These are phyloP conservation scores for Auxenochlorella pyrenoidosa DNA, from an alignment of 139 green algal species.

Conservation along the genomic window DNA sequence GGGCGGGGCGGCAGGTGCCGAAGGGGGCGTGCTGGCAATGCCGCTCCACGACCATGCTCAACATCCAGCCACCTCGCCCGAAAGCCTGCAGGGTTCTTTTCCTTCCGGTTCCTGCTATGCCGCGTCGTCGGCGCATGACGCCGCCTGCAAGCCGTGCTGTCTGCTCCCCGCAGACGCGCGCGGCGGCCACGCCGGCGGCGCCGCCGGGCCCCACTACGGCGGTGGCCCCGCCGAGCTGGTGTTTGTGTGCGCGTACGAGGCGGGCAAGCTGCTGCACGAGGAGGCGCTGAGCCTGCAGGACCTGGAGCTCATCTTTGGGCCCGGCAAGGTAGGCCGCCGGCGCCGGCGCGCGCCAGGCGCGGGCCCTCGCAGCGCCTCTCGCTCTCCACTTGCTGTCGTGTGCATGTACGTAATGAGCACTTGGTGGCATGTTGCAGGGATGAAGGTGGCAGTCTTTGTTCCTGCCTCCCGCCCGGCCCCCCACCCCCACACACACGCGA, in stretches of 20 bases:
- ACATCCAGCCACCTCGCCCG: not conserved
- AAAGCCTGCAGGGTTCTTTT: not conserved
- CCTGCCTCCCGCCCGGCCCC: too few species aligned
- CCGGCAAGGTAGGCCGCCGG: not conserved
- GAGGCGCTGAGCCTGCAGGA: conserved; percentile 48
- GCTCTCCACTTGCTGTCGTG: too few species aligned
- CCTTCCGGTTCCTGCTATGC: not conserved
- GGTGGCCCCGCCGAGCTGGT: not conserved
- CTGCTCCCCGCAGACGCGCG: not conserved
- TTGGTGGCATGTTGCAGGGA: too few species aligned
- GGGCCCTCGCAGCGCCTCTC: too few species aligned
- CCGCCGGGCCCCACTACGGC: not conserved
- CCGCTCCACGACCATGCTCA: not conserved
- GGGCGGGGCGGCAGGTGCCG: too few species aligned
- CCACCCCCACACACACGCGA: too few species aligned
- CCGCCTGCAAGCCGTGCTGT: too few species aligned
- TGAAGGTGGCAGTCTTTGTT: too few species aligned
- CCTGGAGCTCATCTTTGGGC: conserved; percentile 43
- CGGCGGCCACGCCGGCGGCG: not conserved
- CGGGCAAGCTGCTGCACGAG: conserved; percentile 58
- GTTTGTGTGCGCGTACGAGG: conserved; percentile 59
- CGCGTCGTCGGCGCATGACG: not conserved
- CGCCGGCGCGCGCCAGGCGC: too few species aligned
- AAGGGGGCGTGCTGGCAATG: not conserved
- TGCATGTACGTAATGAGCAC: too few species aligned